These are phyloP conservation scores for Solioccasus polychromus DNA, from an alignment of 768 basidiomycete genomes.

Conservation along the genomic window DNA sequence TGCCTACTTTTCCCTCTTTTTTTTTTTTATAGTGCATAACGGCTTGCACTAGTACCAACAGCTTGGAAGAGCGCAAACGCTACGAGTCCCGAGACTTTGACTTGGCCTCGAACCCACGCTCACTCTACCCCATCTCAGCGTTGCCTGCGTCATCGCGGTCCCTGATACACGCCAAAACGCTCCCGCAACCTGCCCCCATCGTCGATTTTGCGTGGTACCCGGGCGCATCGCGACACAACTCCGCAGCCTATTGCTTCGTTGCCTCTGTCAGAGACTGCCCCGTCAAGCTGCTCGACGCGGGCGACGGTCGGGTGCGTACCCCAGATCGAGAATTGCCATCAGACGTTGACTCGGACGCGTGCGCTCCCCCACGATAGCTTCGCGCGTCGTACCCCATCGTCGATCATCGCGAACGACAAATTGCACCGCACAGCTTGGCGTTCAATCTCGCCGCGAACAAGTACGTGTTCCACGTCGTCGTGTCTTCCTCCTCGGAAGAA, in stretches of 20 bases:
- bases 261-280: constrained; percentile 84
- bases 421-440: constrained; percentile 81
- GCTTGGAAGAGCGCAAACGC: neutral
- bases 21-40: neutral
- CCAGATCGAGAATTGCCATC: neutral
- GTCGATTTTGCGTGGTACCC: constrained; percentile 88
- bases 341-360: too few relatives aligned
- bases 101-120: neutral
- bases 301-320: constrained; percentile 66
- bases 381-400: constrained; percentile 90
- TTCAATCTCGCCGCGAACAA: constrained; percentile 69
- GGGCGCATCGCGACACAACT: constrained; percentile 53
- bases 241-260: constrained; percentile 76
- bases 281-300: constrained; percentile 79
- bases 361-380: constrained; percentile 45
- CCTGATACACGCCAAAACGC: constrained; percentile 21
- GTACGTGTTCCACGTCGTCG: constrained; percentile 37
- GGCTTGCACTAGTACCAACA: too few relatives aligned
- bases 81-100: neutral
- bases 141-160: neutral
- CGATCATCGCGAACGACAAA: constrained; percentile 88
- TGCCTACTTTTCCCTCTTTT: neutral
- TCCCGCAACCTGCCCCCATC: constrained; percentile 65
- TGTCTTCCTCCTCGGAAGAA: neutral
- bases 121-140: neutral